These are phyloP conservation scores for Leccinellum rugosiceps DNA, from an alignment of 768 basidiomycete genomes.

Conservation along the genomic window DNA sequence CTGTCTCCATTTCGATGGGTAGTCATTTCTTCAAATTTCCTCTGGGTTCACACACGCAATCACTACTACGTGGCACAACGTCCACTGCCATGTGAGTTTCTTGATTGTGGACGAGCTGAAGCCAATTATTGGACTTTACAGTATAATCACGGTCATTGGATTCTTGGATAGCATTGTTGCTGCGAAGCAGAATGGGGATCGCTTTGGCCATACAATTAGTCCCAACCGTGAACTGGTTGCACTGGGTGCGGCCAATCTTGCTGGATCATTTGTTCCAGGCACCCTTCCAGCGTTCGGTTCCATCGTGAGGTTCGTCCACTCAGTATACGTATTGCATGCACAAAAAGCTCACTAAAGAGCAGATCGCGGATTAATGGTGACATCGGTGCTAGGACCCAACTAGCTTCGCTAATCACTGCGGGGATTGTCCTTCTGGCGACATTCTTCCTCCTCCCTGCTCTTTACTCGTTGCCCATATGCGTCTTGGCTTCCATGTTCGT, in stretches of 20 bases:
- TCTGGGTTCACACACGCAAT: slow-evolving; percentile 52
- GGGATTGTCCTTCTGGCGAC: slow-evolving; percentile 75
- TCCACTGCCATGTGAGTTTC: slow-evolving; percentile 69
- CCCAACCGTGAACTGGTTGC: slow-evolving; percentile 97
- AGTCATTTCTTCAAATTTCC: slow-evolving; percentile 73
- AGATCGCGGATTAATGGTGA: slow-evolving; percentile 88
- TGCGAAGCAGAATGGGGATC: slow-evolving; percentile 86
- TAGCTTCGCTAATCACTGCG: slow-evolving; percentile 80
- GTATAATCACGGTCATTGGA: slow-evolving; percentile 78
- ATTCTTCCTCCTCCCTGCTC: slow-evolving; percentile 83
- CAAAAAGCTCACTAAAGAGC: neutral
- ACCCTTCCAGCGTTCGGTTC: slow-evolving; percentile 91
- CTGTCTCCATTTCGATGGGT: slow-evolving; percentile 62
- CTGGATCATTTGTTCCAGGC: slow-evolving; percentile 78
- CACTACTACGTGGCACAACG: slow-evolving; percentile 74
- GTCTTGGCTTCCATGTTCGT: slow-evolving; percentile 85
- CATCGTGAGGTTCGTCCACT: slow-evolving; percentile 67
- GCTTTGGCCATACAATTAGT: slow-evolving; percentile 84
- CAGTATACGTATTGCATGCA: neutral
- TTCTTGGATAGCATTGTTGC: slow-evolving; percentile 95
- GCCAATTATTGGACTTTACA: slow-evolving; percentile 25
- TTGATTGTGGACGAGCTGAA: neutral
- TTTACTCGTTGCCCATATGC: slow-evolving; percentile 87
- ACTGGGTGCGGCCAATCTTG: slow-evolving; percentile 76
- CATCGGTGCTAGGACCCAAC: slow-evolving; percentile 84